Evolutionary conservation across 176 grass and related monocot species (phyloP).

Genomic region (Musa troglodytarum): DNA sequence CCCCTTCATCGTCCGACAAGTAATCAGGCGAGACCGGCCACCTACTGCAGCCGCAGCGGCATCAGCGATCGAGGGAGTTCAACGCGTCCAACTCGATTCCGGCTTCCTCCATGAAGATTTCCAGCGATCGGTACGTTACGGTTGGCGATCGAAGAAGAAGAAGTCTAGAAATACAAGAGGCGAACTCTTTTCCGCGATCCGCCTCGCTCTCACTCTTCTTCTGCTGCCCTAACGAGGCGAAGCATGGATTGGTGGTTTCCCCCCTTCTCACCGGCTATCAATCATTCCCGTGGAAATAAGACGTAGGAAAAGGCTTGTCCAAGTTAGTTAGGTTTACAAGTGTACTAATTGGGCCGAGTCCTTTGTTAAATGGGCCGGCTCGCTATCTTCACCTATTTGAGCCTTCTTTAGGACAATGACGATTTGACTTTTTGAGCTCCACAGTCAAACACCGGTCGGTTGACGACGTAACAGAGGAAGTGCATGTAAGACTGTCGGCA

Average conservation of each 20-base stretch:
- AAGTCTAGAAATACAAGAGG: background rate
- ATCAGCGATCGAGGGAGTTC: background rate
- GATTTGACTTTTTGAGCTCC: too few relatives aligned
- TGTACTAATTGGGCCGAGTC: too few relatives aligned
- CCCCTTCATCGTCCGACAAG: conserved; percentile 3
- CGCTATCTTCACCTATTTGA: too few relatives aligned
- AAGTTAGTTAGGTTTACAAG: too few relatives aligned
- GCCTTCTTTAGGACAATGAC: too few relatives aligned
- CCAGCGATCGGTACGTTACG: too few relatives aligned
- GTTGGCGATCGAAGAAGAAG: background rate
- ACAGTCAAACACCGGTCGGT: too few relatives aligned
- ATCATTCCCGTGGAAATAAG: background rate
- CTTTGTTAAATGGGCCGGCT: too few relatives aligned
- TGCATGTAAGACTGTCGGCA: too few relatives aligned
- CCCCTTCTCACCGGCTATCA: background rate
- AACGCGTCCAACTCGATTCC: background rate
- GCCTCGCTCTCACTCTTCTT: background rate
- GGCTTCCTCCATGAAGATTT: background rate
- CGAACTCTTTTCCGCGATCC: background rate
- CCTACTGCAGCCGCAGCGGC: background rate
- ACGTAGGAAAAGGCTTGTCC: too few relatives aligned
- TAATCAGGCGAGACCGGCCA: background rate
- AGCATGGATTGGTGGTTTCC: background rate
- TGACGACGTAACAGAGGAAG: too few relatives aligned
- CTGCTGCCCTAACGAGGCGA: background rate